Conservation (phyloP, 2,329 filamentous ascomycete genomes). For the Colletotrichum zoysiae region DNA sequence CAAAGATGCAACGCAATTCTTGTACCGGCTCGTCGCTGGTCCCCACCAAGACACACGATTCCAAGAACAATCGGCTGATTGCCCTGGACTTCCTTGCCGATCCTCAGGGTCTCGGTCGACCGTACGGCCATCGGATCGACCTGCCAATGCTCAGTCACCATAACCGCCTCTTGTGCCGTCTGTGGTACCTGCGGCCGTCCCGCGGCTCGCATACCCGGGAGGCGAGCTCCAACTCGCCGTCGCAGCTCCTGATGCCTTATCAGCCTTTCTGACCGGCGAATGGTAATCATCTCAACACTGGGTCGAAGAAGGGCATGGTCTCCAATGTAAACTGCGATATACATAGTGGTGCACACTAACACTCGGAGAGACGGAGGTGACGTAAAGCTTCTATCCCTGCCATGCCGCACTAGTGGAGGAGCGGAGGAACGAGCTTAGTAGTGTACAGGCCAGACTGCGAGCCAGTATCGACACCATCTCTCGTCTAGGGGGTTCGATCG, state of each 20-base stretch:
- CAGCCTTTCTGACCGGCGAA: constrained; percentile 15
- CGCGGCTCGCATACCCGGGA: constrained; percentile 23
- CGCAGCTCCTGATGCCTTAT: constrained; percentile 8
- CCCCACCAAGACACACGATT: constrained; percentile 31
- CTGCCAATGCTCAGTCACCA: constrained; percentile 4
- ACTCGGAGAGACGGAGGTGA: constrained; percentile 12
- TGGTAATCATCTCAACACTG: constrained; percentile 11
- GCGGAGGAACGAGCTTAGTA: constrained; percentile 15
- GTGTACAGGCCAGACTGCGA: neutral
- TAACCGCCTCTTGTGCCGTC: constrained; percentile 12
- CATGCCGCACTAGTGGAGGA: constrained; percentile 11
- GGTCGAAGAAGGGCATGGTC: constrained; percentile 17
- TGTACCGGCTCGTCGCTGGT: constrained; percentile 3
- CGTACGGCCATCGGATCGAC: constrained; percentile 16
- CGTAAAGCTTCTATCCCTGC: constrained; percentile 36
- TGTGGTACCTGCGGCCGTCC: constrained; percentile 37
- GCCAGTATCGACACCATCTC: constrained; percentile 1
- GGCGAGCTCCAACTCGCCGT: constrained; percentile 8
- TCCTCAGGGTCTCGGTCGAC: constrained; percentile 22
- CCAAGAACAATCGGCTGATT: constrained; percentile 28
- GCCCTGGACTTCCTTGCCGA: constrained; percentile 35
- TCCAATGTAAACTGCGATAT: constrained; percentile 12
- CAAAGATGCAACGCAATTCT: constrained; percentile 22
- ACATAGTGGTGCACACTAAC: constrained; percentile 13
- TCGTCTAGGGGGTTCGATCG: neutral